Evolutionary conservation across 75 land plant genomes (phyloP).

Genomic region (Cryptomeria japonica): DNA sequence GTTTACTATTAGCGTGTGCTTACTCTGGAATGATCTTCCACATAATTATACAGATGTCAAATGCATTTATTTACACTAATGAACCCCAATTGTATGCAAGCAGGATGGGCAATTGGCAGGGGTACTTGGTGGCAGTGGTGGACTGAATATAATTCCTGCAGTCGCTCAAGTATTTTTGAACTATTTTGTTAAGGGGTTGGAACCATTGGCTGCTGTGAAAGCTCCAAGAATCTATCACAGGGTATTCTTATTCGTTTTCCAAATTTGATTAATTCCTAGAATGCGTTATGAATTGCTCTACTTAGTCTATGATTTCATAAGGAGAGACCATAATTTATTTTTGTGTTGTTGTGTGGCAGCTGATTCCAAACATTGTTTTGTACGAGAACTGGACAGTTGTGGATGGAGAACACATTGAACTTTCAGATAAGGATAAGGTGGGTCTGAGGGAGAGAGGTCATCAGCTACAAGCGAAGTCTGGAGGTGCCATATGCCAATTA

Average conservation of each 20-base stretch:
- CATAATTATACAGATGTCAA: background rate
- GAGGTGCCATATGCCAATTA: slow-evolving; percentile 68
- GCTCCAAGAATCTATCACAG: slow-evolving; percentile 79
- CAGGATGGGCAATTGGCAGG: slow-evolving; percentile 74
- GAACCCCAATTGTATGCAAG: background rate
- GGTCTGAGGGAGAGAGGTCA: slow-evolving; percentile 72
- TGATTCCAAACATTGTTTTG: slow-evolving; percentile 68
- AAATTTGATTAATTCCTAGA: background rate
- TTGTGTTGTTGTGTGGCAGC: slow-evolving; percentile 37
- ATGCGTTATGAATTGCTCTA: background rate
- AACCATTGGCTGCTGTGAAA: slow-evolving; percentile 61
- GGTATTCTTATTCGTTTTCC: slow-evolving; percentile 35
- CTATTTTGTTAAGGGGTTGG: slow-evolving; percentile 61
- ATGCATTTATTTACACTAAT: background rate
- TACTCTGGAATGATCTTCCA: background rate
- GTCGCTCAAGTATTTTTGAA: slow-evolving; percentile 82
- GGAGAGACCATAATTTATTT: background rate
- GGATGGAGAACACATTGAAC: slow-evolving; percentile 71
- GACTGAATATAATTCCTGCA: slow-evolving; percentile 70
- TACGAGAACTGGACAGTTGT: slow-evolving; percentile 85
- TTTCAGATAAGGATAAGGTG: slow-evolving; percentile 27
- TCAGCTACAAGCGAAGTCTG: slow-evolving; percentile 20
- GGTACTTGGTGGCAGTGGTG: slow-evolving; percentile 91
- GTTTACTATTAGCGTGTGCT: background rate
- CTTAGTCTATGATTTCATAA: background rate